Evolutionary conservation across 2,329 filamentous ascomycete genomes (phyloP), one percentile per base, ranked within the genome.

Genomic region (Venturia oleaginea): DNA sequence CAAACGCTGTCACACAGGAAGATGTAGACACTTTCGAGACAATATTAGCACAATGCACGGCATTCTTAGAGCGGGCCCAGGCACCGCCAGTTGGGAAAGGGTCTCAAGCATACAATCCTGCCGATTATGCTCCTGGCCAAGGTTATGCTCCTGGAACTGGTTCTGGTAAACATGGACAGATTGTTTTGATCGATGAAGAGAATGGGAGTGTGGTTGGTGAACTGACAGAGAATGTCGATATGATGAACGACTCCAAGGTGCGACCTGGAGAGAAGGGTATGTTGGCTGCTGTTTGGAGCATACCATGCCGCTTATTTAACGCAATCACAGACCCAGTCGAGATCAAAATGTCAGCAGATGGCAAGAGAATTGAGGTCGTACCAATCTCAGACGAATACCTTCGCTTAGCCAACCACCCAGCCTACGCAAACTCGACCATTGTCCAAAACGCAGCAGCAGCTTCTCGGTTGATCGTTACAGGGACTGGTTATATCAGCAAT

Each of bases 11-110:
- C 32, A 84, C 90, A 0, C 92, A 97, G 75, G 92, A 97, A 74
- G 93, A 97, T 74, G 82, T 96, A 51, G 92, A 97, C 73, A 97
- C 93, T 0, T 97, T 97, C 72, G 93, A 97, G 80, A 97, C 93
- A 3, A 97, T 97, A 68, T 82, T 97, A 61, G 93, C 93, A n/a
- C 92, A 97, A 77, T 97, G 93, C 76, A 97, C 93, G 2, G 91
- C 93, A 1, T 97, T 99, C 75, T 84, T 96, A 4, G 93, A 97
- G 76, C 86, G 92, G 55, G 88, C 90, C 11, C 81, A 87, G 48
- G 86, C 90, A 7, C 86, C 80, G 32, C 66, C 66, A 13, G 68
- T 68, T 55, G 68, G 75, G 67, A 73, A 75, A 62, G 73, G 73
- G 54, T 51, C 51, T 15, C 73, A 74, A 63, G 67, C 74, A 46